Evolutionary conservation across 1,284 basidiomycete species (phyloP), one percentile per base, ranked within the genome.

Genomic region (Trichosporon inkin): DNA sequence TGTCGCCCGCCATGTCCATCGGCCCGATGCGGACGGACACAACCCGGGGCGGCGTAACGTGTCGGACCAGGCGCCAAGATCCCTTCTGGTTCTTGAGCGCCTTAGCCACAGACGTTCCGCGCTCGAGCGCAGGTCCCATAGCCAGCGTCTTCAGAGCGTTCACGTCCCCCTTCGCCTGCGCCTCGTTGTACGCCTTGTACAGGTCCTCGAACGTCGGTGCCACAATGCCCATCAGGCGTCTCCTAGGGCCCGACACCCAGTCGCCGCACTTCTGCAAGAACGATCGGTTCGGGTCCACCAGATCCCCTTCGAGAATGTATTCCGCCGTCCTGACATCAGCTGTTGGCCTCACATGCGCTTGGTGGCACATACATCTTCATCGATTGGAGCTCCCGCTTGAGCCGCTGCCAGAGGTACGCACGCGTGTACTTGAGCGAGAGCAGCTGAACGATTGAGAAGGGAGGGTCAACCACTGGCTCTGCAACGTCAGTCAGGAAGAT

Each of bases 381-480:
- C 34, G 34, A 22, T n/a, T 36, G 32, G 32, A 53, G 10, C 2
- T n/a, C 14, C 10, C 51, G 19, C 51, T 53, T 37, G 17, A 28
- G 1, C 3, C 44, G 44, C 44, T 49, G 13, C 44, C 44, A 49
- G 13, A 49, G 10, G 16, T 49, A 49, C 24, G 14, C 10, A 7
- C 14, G 44, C 22, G n/a, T 49, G 44, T 49, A 49, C 44, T 49
- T 49, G 22, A 49, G 16, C 36, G 5, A 6, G 16, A 38, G 28
- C 3, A 49, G 44, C 22, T 49, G 24, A 7, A n/a, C 24, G 24
- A 49, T 16, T 22, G 24, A 28, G 22, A 22, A 49, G 10, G 44
- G 22, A 10, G 61, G 62, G 32, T 62, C 62, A 32, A 60, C 55
- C 6, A 55, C 35, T 32, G 62, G 55, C 32, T 62, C 62, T 62